Conservation (phyloP, 768 basidiomycete genomes). For the Rhizopogon roseolus region DNA sequence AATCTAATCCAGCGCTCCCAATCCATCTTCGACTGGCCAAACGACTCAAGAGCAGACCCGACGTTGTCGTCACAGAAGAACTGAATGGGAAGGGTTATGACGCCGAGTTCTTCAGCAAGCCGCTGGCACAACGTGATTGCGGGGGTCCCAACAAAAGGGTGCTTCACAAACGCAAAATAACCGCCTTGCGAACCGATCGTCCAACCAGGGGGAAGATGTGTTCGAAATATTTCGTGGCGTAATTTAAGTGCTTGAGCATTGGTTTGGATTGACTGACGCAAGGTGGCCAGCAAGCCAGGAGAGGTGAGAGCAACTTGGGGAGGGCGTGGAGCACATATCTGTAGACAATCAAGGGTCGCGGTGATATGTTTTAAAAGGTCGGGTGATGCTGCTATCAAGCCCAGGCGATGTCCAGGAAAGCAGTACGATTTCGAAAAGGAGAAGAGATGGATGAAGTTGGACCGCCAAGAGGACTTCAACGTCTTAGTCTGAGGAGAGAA, state of each 20-base stretch:
- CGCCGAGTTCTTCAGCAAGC: conserved; percentile 58
- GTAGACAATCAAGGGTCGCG: conserved; percentile 72
- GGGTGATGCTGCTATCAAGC: conserved; percentile 61
- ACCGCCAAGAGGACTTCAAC: conserved; percentile 42
- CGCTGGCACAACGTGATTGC: conserved; percentile 53
- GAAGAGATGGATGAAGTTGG: conserved; percentile 61
- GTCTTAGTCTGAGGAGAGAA: conserved; percentile 31
- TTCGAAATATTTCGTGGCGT: conserved; percentile 55
- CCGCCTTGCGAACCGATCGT: conserved; percentile 60
- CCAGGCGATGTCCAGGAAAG: conserved; percentile 80
- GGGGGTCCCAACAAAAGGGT: conserved; percentile 47
- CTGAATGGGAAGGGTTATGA: conserved; percentile 58
- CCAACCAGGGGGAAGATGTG: conserved; percentile 51
- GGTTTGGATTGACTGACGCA: conserved; percentile 47
- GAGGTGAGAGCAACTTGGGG: conserved; percentile 63
- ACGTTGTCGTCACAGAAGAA: conserved; percentile 44
- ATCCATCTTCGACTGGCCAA: conserved; percentile 27
- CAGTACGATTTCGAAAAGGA: conserved; percentile 81
- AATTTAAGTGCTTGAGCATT: conserved; percentile 44
- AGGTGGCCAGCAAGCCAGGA: conserved; percentile 42
- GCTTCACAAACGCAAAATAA: conserved; percentile 74
- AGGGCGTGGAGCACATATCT: conserved; percentile 74
- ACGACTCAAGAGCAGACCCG: conserved; percentile 11
- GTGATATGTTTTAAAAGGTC: conserved; percentile 41
- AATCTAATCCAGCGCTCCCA: conserved; percentile 69